Base-by-base conservation (phyloP, 2,329 filamentous ascomycete genomes). In the Beauveria sp. region DNA sequence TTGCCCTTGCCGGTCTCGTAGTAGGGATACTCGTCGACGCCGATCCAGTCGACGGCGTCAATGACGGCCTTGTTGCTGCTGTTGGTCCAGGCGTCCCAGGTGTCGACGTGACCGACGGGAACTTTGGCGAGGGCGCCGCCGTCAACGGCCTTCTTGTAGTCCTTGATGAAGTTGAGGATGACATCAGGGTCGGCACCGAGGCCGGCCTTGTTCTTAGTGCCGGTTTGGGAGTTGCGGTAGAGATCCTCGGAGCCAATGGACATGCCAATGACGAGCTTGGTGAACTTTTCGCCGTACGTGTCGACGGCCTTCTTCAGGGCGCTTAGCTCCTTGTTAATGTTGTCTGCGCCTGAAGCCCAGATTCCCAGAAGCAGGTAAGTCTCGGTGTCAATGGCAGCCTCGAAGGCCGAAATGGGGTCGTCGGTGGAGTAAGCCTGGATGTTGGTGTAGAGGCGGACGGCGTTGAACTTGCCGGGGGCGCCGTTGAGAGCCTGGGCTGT, bases 391-490 rank as follows among this genome's bases (percentile, higher is more conserved):
- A 87, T 77, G 67, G 86, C 86, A 41, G 86, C 86, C 76, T 91
- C 89, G 76, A 93, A 84, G 47, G 92, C 92, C 78, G 91, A 79
- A 70, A 96, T 79, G 57, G 91, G 92, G 73, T 93, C 88, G 67
- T 84, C 82, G 77, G 90, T 82, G 70, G 87, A 78, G 73, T 84
- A 77, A 69, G 80, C 80, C 72, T 84, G 81, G 70, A 87, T 84
- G 77, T 84, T 86, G 71, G 87, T 89, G 79, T 90, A 88, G 37
- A 88, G 77, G 57, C 85, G 83, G 66, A 85, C 80, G 62, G 81
- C 76, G 67, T 79, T 82, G 76, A 85, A 86, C 65, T 73, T 75
- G 62, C 81, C 81, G 10, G 82, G 81, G 28, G 81, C 74, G 61
- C 73, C 73, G 62, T 70, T 67, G 44, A 79, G 75, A 63, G 68